Percentiles rank a stretch among this genome's conserved stretches.
These are phyloP conservation scores for Cenchrus purpureus DNA, from an alignment of 176 grass and related monocot genomes.

Conservation along the genomic window DNA sequence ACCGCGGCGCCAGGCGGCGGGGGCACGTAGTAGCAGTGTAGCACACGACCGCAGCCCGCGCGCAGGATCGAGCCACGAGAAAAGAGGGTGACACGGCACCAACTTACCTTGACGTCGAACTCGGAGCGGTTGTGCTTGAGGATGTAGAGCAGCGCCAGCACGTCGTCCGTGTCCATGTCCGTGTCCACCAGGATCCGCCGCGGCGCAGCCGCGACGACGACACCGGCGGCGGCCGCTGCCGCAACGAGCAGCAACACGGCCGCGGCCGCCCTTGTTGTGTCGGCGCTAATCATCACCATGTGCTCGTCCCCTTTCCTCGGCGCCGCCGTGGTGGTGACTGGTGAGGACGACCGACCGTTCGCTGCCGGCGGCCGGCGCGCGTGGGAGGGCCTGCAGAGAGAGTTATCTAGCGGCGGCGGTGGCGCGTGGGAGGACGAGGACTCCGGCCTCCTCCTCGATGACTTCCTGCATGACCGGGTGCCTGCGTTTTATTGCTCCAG, in stretches of 20 bases:
- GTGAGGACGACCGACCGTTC: too few species aligned
- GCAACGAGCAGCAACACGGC: background rate
- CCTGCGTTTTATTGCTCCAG: conserved; percentile 37
- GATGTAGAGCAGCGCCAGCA: conserved; percentile 80
- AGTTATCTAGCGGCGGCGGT: background rate
- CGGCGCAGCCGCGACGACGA: background rate
- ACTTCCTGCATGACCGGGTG: conserved; percentile 16
- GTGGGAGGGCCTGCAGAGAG: too few species aligned
- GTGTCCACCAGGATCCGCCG: conserved; percentile 83
- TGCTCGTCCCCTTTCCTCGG: background rate
- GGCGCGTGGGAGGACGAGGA: background rate
- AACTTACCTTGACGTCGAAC: conserved; percentile 74
- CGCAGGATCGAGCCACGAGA: background rate
- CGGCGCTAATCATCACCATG: background rate
- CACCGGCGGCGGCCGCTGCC: background rate
- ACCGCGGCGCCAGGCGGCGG: background rate
- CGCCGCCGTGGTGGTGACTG: background rate
- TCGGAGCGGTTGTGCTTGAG: conserved; percentile 82
- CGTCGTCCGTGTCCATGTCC: conserved; percentile 86
- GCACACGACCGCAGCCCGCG: background rate
- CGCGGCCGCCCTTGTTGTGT: background rate
- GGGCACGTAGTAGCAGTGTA: background rate
- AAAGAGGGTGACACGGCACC: background rate
- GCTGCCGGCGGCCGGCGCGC: background rate
- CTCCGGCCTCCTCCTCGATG: background rate